Conservation (phyloP, 371 early-diverging fungal species). For the Rhizopus arrhizus region DNA sequence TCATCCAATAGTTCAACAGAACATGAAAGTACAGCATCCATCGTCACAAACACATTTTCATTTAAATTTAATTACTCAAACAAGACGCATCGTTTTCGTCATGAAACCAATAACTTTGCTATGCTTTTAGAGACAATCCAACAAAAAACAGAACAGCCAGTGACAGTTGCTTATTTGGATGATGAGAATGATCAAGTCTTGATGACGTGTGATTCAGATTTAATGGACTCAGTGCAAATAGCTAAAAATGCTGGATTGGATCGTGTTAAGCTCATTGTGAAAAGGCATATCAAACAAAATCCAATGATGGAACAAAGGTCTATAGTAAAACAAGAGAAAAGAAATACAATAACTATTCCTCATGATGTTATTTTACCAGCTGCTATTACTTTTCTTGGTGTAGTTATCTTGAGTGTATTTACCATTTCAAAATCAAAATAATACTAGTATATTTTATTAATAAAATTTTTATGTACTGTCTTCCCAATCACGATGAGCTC, state of each 20-base stretch:
- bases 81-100: constrained; percentile 76
- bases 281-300: constrained; percentile 3
- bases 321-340: no score
- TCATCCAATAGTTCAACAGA: neutral
- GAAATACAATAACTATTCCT: no score
- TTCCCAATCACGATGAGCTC: constrained; percentile 40
- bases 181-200: constrained; percentile 85
- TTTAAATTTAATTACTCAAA: constrained; percentile 76
- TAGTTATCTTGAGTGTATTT: constrained; percentile 59
- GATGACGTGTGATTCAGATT: constrained; percentile 73
- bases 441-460: neutral
- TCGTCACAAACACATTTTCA: constrained; percentile 49
- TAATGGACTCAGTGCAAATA: constrained; percentile 77
- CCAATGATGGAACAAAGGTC: constrained; percentile 5
- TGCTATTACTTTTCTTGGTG: constrained; percentile 58
- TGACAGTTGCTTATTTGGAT: constrained; percentile 77
- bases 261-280: constrained; percentile 72
- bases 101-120: constrained; percentile 53
- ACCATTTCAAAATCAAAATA: constrained; percentile 46
- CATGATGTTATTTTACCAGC: constrained; percentile 49
- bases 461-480: constrained; percentile 23
- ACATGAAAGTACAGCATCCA: constrained; percentile 17
- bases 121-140: constrained; percentile 52
- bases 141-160: constrained; percentile 37
- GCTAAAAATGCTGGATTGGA: constrained; percentile 72